A percentile compares a stretch with the other conserved stretches of the same genome.
Evolutionary conservation across 768 basidiomycete species (phyloP).

Genomic region (Coprinopsis sp.): DNA sequence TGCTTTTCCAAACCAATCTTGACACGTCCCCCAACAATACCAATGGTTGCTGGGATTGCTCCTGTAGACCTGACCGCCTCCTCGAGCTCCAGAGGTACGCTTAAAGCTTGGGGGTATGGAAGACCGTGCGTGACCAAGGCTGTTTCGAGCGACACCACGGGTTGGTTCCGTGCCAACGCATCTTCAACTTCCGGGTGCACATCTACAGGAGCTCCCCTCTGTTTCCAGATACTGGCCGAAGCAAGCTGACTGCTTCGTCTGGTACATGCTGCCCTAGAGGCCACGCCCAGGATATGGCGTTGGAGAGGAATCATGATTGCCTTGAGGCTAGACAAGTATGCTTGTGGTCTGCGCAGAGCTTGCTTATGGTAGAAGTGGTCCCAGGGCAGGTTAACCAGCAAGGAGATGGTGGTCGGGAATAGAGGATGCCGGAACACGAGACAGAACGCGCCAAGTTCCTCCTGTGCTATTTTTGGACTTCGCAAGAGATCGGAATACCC

Average conservation of each 20-base stretch:
- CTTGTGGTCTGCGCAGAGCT: no score
- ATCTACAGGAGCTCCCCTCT: constrained; percentile 44
- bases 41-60: constrained; percentile 89
- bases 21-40: constrained; percentile 73
- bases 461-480: no score
- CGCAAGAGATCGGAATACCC: no score
- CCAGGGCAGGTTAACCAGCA: no score
- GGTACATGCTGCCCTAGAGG: background rate
- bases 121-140: constrained; percentile 92
- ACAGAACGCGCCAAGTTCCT: no score
- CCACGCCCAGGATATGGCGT: background rate
- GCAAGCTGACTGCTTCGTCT: background rate
- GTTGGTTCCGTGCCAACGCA: constrained; percentile 57
- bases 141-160: constrained; percentile 89
- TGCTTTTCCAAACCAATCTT: constrained; percentile 72
- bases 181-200: constrained; percentile 81
- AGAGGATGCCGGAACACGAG: no score
- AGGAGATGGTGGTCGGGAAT: no score
- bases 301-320: constrained; percentile 1
- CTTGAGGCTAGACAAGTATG: background rate
- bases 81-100: constrained; percentile 70
- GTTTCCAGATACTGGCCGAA: background rate
- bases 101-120: constrained; percentile 72
- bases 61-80: constrained; percentile 66
- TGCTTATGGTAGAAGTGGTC: no score